A percentile compares a stretch with the other conserved stretches of the same genome.
Conservation (phyloP, 2,329 filamentous ascomycete species). For the Arthrobotrys iridis region DNA sequence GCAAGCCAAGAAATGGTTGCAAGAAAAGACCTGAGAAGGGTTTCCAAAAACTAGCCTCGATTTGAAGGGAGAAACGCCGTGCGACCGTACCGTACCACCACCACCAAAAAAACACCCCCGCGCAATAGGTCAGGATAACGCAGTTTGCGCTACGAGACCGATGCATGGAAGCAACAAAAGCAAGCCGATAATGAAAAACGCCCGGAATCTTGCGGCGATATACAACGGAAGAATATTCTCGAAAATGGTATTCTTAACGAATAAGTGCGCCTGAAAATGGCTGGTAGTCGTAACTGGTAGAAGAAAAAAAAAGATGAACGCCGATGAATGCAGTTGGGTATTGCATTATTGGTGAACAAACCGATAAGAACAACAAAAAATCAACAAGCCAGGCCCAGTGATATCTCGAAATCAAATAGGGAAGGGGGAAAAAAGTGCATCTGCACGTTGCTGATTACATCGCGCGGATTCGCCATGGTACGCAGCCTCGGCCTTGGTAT, state of each 20-base stretch:
- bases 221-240: background rate
- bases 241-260: too few relatives aligned
- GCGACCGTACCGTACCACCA: slow-evolving; percentile 15
- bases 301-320: background rate
- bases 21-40: background rate
- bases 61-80: slow-evolving; percentile 23
- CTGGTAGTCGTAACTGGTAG: background rate
- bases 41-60: slow-evolving; percentile 28
- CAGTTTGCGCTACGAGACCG: too few relatives aligned
- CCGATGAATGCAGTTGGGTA: slow-evolving; percentile 21
- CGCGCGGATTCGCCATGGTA: slow-evolving; percentile 42
- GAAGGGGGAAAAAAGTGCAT: background rate
- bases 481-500: slow-evolving; percentile 49
- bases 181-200: background rate
- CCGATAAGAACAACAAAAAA: slow-evolving; percentile 1
- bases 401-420: background rate
- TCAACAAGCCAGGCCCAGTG: background rate
- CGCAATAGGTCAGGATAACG: too few relatives aligned
- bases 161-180: slow-evolving; percentile 1
- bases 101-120: background rate
- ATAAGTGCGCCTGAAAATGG: background rate
- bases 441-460: slow-evolving; percentile 1
- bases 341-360: slow-evolving; percentile 33
- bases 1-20: background rate
- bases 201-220: slow-evolving; percentile 2